Evolutionary conservation across 2,329 filamentous ascomycete species (phyloP), one percentile per base, ranked within the genome.

Genomic region (Niveomyces coronatus): DNA sequence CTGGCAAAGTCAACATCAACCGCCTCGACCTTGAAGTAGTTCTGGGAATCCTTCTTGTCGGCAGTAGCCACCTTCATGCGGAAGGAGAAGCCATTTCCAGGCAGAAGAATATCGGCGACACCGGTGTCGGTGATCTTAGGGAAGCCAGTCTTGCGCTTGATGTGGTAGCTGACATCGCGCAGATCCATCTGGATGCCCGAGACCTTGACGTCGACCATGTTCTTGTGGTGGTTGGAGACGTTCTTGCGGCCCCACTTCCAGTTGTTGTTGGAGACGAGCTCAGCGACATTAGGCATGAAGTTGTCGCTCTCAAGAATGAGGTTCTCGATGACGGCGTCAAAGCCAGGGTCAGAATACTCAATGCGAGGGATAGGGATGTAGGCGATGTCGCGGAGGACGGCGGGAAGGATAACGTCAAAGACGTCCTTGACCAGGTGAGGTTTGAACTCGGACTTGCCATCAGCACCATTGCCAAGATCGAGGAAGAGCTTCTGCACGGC

Each of bases 261-360:
- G 67, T 91, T 93, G 67, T 96, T 91, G 65, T 96, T 88, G 55
- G 79, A 91, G 42, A 79, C 76, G 44, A 96, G 72, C 60, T 98
- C 89, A 27, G 94, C 61, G 5, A 89, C 72, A 51, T 98, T 98
- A 46, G 91, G 91, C 64, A 88, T 86, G 50, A 98, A 79, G 64
- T 98, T 98, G 68, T 96, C 88, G 47, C 85, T 88, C 65, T 98
- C 91, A 37, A 98, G 74, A 31, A 95, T 82, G 9, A 98, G 68
- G 60, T 98, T 98, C 67, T 98, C 91, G 31, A 98, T 75, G 34
- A 96, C 75, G 34, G 82, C 82, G 60, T 98, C 91, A 36, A 94
- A 70, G 69, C 81, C 77, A 3, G 74, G 71, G 50, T 96, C 91
- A 2, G 78, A 82, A 54, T 87, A 91, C 65, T 98, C 91, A 44